Conservation (phyloP, 2,329 filamentous ascomycete genomes). For the Raffaelea ambrosiae region DNA sequence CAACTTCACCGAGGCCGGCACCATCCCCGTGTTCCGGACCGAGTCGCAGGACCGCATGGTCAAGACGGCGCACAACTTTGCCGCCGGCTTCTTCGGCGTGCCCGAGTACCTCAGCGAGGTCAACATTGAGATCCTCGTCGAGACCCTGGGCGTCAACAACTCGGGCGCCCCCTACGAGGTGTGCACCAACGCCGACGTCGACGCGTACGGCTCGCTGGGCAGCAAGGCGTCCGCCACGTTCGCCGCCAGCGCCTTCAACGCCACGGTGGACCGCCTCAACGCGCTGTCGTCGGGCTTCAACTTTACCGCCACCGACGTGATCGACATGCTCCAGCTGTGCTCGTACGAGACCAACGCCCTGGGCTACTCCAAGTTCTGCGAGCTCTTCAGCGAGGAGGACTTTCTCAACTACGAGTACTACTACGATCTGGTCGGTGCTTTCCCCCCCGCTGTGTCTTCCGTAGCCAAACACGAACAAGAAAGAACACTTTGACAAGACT, state of each 20-base stretch:
- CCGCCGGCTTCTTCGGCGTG: slow-evolving; percentile 20
- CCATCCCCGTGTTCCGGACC: slow-evolving; percentile 28
- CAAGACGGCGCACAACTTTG: slow-evolving; percentile 14
- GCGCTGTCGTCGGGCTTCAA: slow-evolving; percentile 17
- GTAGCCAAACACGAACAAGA: too few relatives aligned
- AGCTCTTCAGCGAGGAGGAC: slow-evolving; percentile 30
- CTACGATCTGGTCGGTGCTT: slow-evolving; percentile 25
- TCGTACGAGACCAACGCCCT: slow-evolving; percentile 26
- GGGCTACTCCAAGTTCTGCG: slow-evolving; percentile 32
- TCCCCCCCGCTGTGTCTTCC: slow-evolving; percentile 7
- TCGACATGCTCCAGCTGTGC: slow-evolving; percentile 30
- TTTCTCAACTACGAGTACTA: slow-evolving; percentile 34
- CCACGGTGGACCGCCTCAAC: slow-evolving; percentile 20
- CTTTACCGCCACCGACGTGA: slow-evolving; percentile 24
- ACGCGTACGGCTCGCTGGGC: slow-evolving; percentile 17
- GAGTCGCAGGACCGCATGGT: slow-evolving; percentile 24
- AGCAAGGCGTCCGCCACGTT: slow-evolving; percentile 15
- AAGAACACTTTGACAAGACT: too few relatives aligned
- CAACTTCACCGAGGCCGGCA: slow-evolving; percentile 28
- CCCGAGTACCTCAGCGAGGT: slow-evolving; percentile 23
- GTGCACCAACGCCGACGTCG: slow-evolving; percentile 9
- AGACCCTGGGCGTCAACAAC: slow-evolving; percentile 13
- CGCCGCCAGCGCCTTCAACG: slow-evolving; percentile 19
- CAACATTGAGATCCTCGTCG: slow-evolving; percentile 25
- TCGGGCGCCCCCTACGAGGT: slow-evolving; percentile 4